Evolutionary conservation across 1,284 basidiomycete species (phyloP).

Genomic region (Trametes sp.): DNA sequence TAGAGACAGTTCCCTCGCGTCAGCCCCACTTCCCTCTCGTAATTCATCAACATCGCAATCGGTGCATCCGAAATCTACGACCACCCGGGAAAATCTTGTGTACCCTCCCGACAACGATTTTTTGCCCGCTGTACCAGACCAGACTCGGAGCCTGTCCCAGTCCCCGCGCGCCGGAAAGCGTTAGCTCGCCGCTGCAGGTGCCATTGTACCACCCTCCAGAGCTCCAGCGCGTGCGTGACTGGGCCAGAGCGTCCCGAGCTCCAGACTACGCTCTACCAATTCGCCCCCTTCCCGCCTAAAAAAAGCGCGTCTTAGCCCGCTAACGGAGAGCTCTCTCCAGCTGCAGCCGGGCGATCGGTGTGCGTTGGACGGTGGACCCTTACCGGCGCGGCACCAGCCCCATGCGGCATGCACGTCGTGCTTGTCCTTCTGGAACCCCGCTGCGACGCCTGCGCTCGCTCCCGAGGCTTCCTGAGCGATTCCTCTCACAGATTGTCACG

Average conservation of each 20-base stretch:
- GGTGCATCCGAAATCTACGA: no score
- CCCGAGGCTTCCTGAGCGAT: not conserved
- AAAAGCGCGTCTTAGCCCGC: not conserved
- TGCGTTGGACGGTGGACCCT: not conserved
- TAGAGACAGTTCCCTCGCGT: not conserved
- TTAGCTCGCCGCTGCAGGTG: no score
- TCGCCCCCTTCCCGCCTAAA: not conserved
- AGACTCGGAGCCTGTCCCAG: not conserved
- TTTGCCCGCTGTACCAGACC: no score
- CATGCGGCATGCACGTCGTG: not conserved
- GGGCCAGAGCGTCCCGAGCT: not conserved
- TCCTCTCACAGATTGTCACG: slow-evolving; percentile 1
- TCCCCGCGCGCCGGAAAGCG: not conserved
- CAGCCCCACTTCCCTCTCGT: not conserved
- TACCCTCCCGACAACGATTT: no score
- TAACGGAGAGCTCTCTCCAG: not conserved
- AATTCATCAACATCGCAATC: no score
- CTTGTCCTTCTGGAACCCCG: not conserved
- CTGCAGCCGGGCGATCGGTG: not conserved
- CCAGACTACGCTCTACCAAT: not conserved
- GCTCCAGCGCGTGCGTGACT: not conserved
- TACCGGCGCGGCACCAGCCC: not conserved
- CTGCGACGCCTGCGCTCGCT: slow-evolving; percentile 1
- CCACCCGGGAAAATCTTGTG: not conserved
- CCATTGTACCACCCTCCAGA: no score